phyloP scores from a whole-genome alignment of 352 stramenopile genomes.

The Halophytophthora batemanensis region DNA sequence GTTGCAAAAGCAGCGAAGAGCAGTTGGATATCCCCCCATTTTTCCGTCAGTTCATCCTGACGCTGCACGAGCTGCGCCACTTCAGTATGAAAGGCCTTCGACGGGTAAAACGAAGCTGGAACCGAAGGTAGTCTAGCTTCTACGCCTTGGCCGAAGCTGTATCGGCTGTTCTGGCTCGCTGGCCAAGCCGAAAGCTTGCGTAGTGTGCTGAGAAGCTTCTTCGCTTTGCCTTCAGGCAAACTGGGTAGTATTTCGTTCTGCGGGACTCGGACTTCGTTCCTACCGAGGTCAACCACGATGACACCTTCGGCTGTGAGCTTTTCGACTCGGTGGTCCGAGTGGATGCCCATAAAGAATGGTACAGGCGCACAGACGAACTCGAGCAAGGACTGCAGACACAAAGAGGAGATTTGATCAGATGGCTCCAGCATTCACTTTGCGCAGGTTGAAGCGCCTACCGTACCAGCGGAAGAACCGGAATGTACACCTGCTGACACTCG shows the following conservation, averaged over 20 bases:
- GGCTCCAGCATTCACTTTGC: background rate
- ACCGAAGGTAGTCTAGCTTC: conserved; percentile 3
- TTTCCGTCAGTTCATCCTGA: conserved; percentile 53
- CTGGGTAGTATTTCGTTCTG: conserved; percentile 39
- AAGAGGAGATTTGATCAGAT: background rate
- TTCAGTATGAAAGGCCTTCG: conserved; percentile 25
- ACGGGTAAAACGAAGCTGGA: conserved; percentile 13
- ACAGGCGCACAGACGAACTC: conserved; percentile 75
- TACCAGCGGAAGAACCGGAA: conserved; percentile 66
- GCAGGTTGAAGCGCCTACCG: background rate
- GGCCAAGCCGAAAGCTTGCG: conserved; percentile 48
- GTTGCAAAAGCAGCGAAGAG: conserved; percentile 51
- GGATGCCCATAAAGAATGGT: conserved; percentile 77
- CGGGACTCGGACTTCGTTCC: conserved; percentile 53
- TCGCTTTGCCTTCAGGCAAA: conserved; percentile 52
- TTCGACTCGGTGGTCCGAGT: conserved; percentile 36
- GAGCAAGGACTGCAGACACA: conserved; percentile 38
- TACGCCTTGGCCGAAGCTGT: conserved; percentile 15
- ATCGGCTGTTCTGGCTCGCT: conserved; percentile 25
- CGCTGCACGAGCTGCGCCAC: conserved; percentile 19
- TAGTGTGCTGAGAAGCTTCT: conserved; percentile 55
- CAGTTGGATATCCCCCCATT: conserved; percentile 54
- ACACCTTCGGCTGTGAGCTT: conserved; percentile 50
- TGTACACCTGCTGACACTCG: conserved; percentile 74
- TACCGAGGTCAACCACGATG: conserved; percentile 66